A percentile compares a stretch with the other conserved stretches of the same genome.
Evolutionary conservation across 2,329 filamentous ascomycete species (phyloP).

Genomic region (Thielaviopsis populi): DNA sequence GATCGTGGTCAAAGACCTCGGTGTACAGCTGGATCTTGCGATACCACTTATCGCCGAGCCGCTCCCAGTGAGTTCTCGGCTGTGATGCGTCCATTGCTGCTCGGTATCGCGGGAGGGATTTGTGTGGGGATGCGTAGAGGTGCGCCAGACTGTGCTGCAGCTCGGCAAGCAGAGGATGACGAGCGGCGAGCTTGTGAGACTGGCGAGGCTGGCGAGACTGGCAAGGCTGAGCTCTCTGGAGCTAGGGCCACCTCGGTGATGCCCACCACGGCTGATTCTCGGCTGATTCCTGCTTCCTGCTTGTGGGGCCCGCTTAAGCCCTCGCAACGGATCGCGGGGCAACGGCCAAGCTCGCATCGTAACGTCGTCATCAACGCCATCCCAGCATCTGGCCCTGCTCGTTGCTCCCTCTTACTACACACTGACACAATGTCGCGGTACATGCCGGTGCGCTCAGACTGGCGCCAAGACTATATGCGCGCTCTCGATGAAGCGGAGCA

Average conservation of each 20-base stretch:
- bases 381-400: no score
- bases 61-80: conserved; percentile 85
- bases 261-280: conserved; percentile 1
- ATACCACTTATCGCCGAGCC: conserved; percentile 85
- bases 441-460: conserved; percentile 30
- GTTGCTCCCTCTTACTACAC: background rate
- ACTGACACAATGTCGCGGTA: conserved; percentile 12
- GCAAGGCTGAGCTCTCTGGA: background rate
- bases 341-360: background rate
- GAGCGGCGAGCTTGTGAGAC: background rate
- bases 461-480: conserved; percentile 67
- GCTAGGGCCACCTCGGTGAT: background rate
- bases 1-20: conserved; percentile 77
- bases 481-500: conserved; percentile 59
- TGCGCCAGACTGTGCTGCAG: background rate
- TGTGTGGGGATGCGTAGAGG: background rate
- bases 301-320: background rate
- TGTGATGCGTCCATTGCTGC: conserved; percentile 41
- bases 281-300: background rate
- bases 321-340: background rate
- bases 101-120: background rate
- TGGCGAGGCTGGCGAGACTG: background rate
- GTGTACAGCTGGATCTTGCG: conserved; percentile 90
- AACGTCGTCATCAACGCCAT: no score
- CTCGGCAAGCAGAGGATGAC: background rate